Percentiles rank a stretch among this genome's conserved stretches.
phyloP scores from a whole-genome alignment of 2,329 filamentous ascomycete species.

The Phaeoacremonium minimum region DNA sequence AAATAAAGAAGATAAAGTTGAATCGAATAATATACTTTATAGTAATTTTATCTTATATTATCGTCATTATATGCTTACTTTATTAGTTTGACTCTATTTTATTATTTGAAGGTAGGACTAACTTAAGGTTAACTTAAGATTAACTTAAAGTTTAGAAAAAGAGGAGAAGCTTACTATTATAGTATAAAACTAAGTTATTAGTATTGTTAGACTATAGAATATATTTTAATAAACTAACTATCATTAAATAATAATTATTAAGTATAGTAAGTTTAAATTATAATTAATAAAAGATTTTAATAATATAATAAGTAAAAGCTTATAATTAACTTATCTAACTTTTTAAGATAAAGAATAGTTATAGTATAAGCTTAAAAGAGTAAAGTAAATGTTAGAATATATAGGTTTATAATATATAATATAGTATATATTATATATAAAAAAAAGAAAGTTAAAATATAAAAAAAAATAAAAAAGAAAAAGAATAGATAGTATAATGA shows the following conservation, averaged over 20 bases:
- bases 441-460: background rate
- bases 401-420: background rate
- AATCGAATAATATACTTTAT: background rate
- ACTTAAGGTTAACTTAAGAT: no score
- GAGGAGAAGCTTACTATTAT: no score
- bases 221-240: background rate
- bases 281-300: background rate
- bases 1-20: background rate
- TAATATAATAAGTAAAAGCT: background rate
- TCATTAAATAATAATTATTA: background rate
- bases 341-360: background rate
- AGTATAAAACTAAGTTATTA: no score
- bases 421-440: background rate
- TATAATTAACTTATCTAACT: background rate
- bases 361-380: background rate
- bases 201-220: no score
- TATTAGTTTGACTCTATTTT: no score
- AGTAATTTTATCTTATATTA: no score
- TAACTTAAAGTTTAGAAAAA: background rate
- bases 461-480: background rate
- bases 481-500: background rate
- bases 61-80: no score
- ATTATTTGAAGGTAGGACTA: no score
- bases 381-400: background rate
- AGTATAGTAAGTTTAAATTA: background rate